These are phyloP conservation scores for Bassia scoparia DNA, from an alignment of 148 eudicot genomes.

Conservation along the genomic window DNA sequence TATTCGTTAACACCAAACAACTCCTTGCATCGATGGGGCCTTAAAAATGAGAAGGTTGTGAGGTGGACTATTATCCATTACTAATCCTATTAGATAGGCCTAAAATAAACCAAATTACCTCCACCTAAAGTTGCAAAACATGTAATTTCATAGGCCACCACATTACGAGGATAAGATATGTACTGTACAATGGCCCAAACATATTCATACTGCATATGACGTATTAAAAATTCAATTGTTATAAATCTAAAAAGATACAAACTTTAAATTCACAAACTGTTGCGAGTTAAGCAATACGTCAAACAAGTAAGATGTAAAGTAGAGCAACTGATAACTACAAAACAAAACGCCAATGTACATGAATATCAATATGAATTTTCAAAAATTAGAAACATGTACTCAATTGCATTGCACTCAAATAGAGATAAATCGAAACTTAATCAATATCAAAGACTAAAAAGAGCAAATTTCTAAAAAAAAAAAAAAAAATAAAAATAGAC, in stretches of 20 bases:
- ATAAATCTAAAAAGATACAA: background rate
- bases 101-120: background rate
- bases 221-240: background rate
- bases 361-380: background rate
- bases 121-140: background rate
- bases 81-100: background rate
- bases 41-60: background rate
- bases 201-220: too few relatives aligned
- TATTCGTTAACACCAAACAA: background rate
- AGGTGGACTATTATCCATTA: background rate
- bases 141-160: background rate
- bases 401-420: background rate
- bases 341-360: background rate
- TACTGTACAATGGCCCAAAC: too few relatives aligned
- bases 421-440: background rate
- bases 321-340: conserved; percentile 2
- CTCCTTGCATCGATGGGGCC: background rate
- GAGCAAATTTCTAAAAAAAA: too few relatives aligned
- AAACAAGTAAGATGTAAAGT: background rate
- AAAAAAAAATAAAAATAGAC: background rate
- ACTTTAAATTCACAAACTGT: background rate
- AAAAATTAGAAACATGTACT: too few relatives aligned
- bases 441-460: background rate
- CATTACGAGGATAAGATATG: background rate
- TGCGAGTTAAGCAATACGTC: background rate